A percentile compares a stretch with the other conserved stretches of the same genome.
Evolutionary conservation across 2,329 filamentous ascomycete species (phyloP).

Genomic region (Coniochaeta hoffmannii): DNA sequence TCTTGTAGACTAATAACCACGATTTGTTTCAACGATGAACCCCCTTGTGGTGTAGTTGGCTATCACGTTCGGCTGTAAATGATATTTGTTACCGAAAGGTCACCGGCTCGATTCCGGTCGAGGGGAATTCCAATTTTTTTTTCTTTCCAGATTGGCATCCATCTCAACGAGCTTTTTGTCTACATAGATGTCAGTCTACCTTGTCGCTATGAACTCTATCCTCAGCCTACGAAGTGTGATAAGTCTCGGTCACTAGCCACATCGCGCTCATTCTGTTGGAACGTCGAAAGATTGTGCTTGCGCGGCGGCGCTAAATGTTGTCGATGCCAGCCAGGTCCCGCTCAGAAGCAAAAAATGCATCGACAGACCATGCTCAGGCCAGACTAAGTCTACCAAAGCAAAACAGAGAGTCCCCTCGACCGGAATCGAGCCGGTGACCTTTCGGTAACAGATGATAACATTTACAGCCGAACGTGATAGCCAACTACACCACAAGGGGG

Average conservation of each 20-base stretch:
- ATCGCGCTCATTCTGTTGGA: too few relatives aligned
- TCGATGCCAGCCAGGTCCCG: too few relatives aligned
- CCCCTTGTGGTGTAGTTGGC: conserved; percentile 4
- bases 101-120: conserved; percentile 4
- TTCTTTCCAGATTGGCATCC: not conserved
- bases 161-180: too few relatives aligned
- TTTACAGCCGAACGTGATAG: not conserved
- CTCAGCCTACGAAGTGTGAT: too few relatives aligned
- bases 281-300: too few relatives aligned
- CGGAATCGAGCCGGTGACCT: not conserved
- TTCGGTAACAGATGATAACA: not conserved
- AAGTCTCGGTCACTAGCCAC: too few relatives aligned
- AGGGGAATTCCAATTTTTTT: conserved; percentile 1
- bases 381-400: not conserved
- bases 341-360: not conserved
- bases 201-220: too few relatives aligned
- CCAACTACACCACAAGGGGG: not conserved
- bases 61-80: conserved; percentile 5
- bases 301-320: too few relatives aligned
- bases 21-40: not conserved
- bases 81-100: conserved; percentile 5
- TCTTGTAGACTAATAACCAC: not conserved
- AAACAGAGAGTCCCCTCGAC: not conserved
- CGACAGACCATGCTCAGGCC: not conserved
- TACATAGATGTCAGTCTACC: too few relatives aligned